These are phyloP conservation scores for Cicer cuneatum DNA, from an alignment of 306 rosid genomes.

Conservation along the genomic window DNA sequence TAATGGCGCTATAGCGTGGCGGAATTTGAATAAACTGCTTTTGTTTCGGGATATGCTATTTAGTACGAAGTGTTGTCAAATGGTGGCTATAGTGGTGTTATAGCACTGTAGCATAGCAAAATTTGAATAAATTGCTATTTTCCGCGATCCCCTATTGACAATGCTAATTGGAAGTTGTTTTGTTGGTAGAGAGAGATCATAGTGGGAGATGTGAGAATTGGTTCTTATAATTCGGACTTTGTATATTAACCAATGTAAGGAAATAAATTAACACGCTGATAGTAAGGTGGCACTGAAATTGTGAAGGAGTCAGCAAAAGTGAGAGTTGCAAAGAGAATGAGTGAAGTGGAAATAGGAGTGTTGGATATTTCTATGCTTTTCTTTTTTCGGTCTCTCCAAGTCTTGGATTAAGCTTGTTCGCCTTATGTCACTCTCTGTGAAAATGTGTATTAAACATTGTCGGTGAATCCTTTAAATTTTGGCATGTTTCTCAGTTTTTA, in stretches of 20 bases:
- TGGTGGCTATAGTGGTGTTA: too few species aligned
- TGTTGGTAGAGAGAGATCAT: conserved; percentile 14
- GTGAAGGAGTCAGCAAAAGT: background rate
- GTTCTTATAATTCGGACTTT: conserved; percentile 12
- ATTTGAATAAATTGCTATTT: too few species aligned
- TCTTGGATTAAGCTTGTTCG: conserved; percentile 8
- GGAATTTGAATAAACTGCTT: too few species aligned
- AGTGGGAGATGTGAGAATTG: background rate
- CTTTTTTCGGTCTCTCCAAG: background rate
- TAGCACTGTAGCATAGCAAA: too few species aligned
- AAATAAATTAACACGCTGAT: background rate
- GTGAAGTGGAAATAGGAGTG: conserved; percentile 23
- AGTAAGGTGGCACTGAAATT: background rate
- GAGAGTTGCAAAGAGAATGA: background rate
- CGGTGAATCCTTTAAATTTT: background rate
- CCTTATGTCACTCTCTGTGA: background rate
- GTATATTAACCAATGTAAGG: background rate
- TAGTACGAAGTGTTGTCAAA: too few species aligned
- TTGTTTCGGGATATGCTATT: too few species aligned
- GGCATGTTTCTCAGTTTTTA: conserved; percentile 1
- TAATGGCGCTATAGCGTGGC: too few species aligned
- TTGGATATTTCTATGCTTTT: background rate
- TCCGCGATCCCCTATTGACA: too few species aligned
- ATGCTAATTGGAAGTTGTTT: background rate
- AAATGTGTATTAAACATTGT: conserved; percentile 5